A percentile compares a stretch with the other conserved stretches of the same genome.
phyloP scores from a whole-genome alignment of 2,329 filamentous ascomycete genomes.

The Alternaria gansuensis region DNA sequence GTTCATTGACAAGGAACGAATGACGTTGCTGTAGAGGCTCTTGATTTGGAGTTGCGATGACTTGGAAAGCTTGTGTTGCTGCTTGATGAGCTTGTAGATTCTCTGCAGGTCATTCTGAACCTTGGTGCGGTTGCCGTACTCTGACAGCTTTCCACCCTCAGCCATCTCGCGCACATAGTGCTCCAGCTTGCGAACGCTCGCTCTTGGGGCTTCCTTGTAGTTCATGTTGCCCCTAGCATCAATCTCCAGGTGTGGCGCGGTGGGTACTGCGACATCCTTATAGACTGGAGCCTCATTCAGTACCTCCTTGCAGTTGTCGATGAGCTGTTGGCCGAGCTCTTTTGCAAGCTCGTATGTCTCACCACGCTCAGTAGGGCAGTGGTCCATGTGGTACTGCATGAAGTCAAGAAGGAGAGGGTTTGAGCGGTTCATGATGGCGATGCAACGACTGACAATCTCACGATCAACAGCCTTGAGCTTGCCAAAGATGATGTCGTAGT shows the following conservation, averaged over 20 bases:
- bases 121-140: conserved; percentile 98
- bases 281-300: conserved; percentile 84
- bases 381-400: conserved; percentile 99
- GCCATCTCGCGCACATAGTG: conserved; percentile 99
- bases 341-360: conserved; percentile 99
- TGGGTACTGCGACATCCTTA: conserved; percentile 94
- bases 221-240: conserved; percentile 91
- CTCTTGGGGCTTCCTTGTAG: conserved; percentile 85
- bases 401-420: conserved; percentile 96
- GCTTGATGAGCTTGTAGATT: conserved; percentile 98
- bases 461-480: conserved; percentile 91
- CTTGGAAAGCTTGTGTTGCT: conserved; percentile 97
- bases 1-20: conserved; percentile 95
- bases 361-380: conserved; percentile 94
- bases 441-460: conserved; percentile 98
- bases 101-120: conserved; percentile 94
- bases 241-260: conserved; percentile 89
- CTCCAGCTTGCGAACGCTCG: conserved; percentile 94
- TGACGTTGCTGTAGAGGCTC: conserved; percentile 89
- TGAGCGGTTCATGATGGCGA: conserved; percentile 98
- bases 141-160: conserved; percentile 96
- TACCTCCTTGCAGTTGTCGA: conserved; percentile 97
- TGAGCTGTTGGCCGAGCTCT: conserved; percentile 88
- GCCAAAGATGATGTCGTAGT: conserved; percentile 98
- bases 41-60: conserved; percentile 97